A percentile compares a stretch with the other conserved stretches of the same genome.
These are phyloP conservation scores for Pleurozium schreberi DNA, from an alignment of 225 moss, liverwort and hornwort genomes.

Conservation along the genomic window DNA sequence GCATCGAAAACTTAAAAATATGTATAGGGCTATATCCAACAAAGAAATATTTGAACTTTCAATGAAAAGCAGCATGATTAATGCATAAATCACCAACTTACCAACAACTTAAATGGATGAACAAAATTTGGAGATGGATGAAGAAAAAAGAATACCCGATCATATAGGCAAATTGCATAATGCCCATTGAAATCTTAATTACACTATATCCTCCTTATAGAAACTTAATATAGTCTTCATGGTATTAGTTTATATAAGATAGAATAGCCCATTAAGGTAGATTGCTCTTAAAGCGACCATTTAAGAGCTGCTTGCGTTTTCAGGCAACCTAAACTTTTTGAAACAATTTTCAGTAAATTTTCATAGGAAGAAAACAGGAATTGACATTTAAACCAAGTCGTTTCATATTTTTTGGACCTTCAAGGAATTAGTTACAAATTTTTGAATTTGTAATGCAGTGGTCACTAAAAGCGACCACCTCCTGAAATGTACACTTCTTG, in stretches of 20 bases:
- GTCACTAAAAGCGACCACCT: too few relatives aligned
- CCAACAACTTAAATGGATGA: neutral
- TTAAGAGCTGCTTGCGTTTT: too few relatives aligned
- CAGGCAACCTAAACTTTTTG: too few relatives aligned
- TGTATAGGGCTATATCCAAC: fast-evolving
- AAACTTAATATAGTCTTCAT: neutral
- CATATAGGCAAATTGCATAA: neutral
- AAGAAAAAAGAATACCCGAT: neutral
- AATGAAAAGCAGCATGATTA: fast-evolving
- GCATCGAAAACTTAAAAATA: neutral
- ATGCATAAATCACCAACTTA: neutral
- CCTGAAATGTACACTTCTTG: too few relatives aligned
- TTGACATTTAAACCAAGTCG: too few relatives aligned
- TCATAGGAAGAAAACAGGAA: too few relatives aligned
- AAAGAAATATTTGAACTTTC: neutral
- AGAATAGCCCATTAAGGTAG: neutral
- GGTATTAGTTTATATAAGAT: neutral
- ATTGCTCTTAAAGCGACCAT: too few relatives aligned
- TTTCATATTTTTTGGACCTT: too few relatives aligned
- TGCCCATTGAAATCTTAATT: neutral
- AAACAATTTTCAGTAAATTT: too few relatives aligned
- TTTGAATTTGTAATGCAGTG: neutral
- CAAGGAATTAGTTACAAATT: too few relatives aligned
- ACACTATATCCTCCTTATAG: neutral
- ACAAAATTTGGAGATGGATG: neutral